These are phyloP conservation scores for Zopfochytrium polystomum DNA, from an alignment of 371 early-diverging fungal species.

Conservation along the genomic window DNA sequence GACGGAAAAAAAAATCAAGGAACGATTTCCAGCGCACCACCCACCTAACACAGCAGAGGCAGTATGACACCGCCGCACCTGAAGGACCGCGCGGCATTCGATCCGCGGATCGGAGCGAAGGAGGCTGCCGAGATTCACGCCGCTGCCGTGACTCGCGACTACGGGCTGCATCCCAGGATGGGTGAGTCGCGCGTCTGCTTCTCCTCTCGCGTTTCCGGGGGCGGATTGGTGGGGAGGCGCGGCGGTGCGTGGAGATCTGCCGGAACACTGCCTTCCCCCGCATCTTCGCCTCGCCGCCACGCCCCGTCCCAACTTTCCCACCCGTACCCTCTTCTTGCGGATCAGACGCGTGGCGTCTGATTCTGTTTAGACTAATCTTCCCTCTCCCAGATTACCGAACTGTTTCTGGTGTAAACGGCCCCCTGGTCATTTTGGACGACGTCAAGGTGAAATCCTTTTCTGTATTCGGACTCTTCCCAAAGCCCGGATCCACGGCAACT, in stretches of 20 bases:
- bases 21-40: no score
- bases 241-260: no score
- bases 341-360: background rate
- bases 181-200: conserved; percentile 56
- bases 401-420: conserved; percentile 99
- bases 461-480: background rate
- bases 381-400: conserved; percentile 87
- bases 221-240: no score
- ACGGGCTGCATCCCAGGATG: conserved; percentile 82
- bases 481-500: no score
- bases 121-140: conserved; percentile 51
- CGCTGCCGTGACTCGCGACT: conserved; percentile 86
- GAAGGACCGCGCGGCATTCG: conserved; percentile 1
- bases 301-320: no score
- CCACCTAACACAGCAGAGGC: no score
- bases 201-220: conserved; percentile 6
- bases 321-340: no score
- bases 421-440: conserved; percentile 98
- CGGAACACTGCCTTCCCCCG: no score
- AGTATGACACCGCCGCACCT: conserved; percentile 13
- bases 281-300: no score
- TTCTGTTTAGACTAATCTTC: no score
- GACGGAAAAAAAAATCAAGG: no score
- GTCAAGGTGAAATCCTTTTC: conserved; percentile 71
- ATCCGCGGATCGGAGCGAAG: conserved; percentile 22